Evolutionary conservation across 176 grass and related monocot species (phyloP).

Genomic region (Aegilops bicornis): DNA sequence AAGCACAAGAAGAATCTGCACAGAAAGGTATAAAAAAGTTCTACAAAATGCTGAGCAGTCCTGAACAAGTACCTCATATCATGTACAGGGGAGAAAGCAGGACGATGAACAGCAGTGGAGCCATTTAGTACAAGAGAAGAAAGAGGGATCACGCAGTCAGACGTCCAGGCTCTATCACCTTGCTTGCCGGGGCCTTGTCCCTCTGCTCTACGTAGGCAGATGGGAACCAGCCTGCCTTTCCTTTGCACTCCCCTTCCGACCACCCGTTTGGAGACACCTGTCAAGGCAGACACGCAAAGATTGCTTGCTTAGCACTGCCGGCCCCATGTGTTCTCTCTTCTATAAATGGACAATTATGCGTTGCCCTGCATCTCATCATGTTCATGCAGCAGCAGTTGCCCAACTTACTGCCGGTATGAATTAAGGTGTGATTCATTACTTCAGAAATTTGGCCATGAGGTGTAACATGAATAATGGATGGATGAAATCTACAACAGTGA

Average conservation of each 20-base stretch:
- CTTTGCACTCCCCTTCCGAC: constrained; percentile 94
- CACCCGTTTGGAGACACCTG: constrained; percentile 83
- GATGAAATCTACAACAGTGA: background rate
- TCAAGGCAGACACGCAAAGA: constrained; percentile 34
- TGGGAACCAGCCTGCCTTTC: constrained; percentile 96
- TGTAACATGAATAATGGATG: background rate
- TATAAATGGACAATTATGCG: constrained; percentile 22
- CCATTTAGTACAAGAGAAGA: constrained; percentile 5
- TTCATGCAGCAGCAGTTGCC: constrained; percentile 14
- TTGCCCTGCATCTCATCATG: constrained; percentile 1
- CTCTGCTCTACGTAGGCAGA: constrained; percentile 80
- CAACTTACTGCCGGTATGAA: background rate
- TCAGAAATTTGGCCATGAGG: constrained; percentile 5
- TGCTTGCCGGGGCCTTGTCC: constrained; percentile 78
- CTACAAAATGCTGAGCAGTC: constrained; percentile 42
- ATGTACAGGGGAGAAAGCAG: constrained; percentile 45
- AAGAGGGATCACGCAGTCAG: constrained; percentile 46
- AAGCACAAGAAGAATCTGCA: constrained; percentile 47
- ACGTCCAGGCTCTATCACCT: constrained; percentile 67
- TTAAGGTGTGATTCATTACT: constrained; percentile 5
- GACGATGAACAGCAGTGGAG: constrained; percentile 34
- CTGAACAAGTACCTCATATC: background rate
- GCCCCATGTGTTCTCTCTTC: constrained; percentile 20
- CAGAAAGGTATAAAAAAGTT: constrained; percentile 41
- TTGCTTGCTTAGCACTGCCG: constrained; percentile 20